Evolutionary conservation across 2,329 filamentous ascomycete species (phyloP).

Genomic region (Ramularia endophylla): DNA sequence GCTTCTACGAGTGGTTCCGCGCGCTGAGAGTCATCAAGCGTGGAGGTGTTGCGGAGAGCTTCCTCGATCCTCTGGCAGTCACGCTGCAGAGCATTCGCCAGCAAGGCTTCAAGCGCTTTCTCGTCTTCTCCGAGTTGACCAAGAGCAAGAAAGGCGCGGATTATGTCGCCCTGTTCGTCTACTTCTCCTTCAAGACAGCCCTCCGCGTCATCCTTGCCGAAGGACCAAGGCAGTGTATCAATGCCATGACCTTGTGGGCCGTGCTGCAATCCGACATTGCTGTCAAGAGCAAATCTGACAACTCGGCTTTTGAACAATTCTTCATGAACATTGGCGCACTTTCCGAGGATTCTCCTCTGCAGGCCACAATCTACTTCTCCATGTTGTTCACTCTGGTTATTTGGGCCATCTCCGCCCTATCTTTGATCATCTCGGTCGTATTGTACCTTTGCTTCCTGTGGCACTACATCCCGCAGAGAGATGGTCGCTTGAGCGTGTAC

Average conservation of each 20-base stretch:
- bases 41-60: constrained; percentile 84
- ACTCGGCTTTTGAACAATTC: constrained; percentile 64
- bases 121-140: constrained; percentile 88
- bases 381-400: constrained; percentile 91
- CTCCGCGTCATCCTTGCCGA: constrained; percentile 85
- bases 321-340: constrained; percentile 74
- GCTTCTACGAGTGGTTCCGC: constrained; percentile 71
- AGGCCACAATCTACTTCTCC: constrained; percentile 76
- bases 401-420: constrained; percentile 76
- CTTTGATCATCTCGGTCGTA: constrained; percentile 64
- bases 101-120: constrained; percentile 78
- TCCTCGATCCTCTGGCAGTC: constrained; percentile 80
- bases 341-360: constrained; percentile 65
- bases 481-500: constrained; percentile 76
- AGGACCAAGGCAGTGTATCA: constrained; percentile 85
- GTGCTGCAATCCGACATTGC: constrained; percentile 72
- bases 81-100: constrained; percentile 77
- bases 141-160: constrained; percentile 87
- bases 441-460: constrained; percentile 87
- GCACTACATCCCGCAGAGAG: constrained; percentile 78
- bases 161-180: constrained; percentile 85
- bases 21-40: constrained; percentile 75
- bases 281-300: constrained; percentile 48
- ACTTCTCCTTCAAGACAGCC: constrained; percentile 79
- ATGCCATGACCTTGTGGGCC: constrained; percentile 80